Evolutionary conservation across 768 basidiomycete species (phyloP), one percentile per base, ranked within the genome.

Genomic region (Saitozyma sp.): DNA sequence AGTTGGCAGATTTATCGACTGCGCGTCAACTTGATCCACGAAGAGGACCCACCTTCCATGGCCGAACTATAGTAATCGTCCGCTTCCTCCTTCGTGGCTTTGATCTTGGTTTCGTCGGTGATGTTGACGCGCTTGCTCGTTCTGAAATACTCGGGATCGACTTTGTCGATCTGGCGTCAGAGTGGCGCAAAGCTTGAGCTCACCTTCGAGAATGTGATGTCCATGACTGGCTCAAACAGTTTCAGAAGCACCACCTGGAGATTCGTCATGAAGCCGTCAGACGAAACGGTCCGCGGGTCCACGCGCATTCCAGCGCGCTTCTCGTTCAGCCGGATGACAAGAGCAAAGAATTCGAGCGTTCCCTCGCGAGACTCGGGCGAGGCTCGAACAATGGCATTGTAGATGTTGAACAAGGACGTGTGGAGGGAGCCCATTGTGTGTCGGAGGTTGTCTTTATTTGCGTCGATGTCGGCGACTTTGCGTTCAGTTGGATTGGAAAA

Each of bases 181-280:
- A 69, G 65, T 55, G 4, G 29, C 39, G 53, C 38, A 8, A 16
- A 11, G 38, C 46, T 9, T 37, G 55, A 58, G 69, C 37, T 61
- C 48, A 89, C 93, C 85, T 96, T 98, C 49, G 88, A 86, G 69
- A 88, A 97, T 58, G 84, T 86, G 0, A 90, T 87, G 76, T 98
- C 95, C 84, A 98, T 91, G 72, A 97, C 95, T 0, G 95, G 95
- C 68, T 94, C 91, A 38, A 92, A 88, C 71, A 99, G 89, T 13
- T 87, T 85, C 52, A 92, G 83, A 20, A 98, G 79, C 13, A 96
- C 81, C n/a, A 83, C 84, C 68, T 94, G 90, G 40, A 94, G 73
- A 69, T 97, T 98, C 62, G 90, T 84, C 88, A 99, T 89, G 78
- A 92, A 97, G 60, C 90, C 88, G 74, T 99, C 95, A 0, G 87